These are phyloP conservation scores for Pseudodiploospora longispora DNA, from an alignment of 2,329 filamentous ascomycete genomes.

Conservation along the genomic window DNA sequence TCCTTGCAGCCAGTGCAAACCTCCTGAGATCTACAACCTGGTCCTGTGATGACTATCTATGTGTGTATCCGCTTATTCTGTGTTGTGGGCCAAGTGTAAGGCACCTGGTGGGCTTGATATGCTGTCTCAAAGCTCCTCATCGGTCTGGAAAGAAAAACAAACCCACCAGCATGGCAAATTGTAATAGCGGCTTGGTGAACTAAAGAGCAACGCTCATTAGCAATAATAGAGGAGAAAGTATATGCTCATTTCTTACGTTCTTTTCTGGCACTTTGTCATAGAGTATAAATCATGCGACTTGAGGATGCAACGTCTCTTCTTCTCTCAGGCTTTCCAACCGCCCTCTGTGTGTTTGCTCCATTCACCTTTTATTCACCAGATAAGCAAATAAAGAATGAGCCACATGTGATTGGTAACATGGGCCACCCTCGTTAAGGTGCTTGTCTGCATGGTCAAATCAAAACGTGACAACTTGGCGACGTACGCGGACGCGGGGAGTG, in stretches of 20 bases:
- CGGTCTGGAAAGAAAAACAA: no score
- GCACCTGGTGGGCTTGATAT: no score
- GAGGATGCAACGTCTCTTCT: conserved; percentile 1
- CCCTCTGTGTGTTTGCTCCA: no score
- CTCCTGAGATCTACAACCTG: conserved; percentile 1
- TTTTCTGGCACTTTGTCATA: conserved; percentile 2
- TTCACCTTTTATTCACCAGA: no score
- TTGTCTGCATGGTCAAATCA: background rate
- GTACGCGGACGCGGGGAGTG: background rate
- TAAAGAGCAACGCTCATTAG: no score
- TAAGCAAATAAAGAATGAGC: background rate
- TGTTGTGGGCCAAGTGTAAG: no score
- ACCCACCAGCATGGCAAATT: no score
- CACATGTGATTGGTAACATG: background rate
- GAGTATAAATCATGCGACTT: background rate
- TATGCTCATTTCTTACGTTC: no score
- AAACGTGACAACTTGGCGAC: background rate
- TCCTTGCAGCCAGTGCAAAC: background rate
- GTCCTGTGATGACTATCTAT: background rate
- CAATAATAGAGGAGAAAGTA: no score
- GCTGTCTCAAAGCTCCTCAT: no score
- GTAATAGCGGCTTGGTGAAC: no score
- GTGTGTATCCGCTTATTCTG: no score
- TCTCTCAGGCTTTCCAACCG: background rate
- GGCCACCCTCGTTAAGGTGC: background rate